These are phyloP conservation scores for Dipodascopsis tothii DNA, from an alignment of 805 yeast genomes.

Conservation along the genomic window DNA sequence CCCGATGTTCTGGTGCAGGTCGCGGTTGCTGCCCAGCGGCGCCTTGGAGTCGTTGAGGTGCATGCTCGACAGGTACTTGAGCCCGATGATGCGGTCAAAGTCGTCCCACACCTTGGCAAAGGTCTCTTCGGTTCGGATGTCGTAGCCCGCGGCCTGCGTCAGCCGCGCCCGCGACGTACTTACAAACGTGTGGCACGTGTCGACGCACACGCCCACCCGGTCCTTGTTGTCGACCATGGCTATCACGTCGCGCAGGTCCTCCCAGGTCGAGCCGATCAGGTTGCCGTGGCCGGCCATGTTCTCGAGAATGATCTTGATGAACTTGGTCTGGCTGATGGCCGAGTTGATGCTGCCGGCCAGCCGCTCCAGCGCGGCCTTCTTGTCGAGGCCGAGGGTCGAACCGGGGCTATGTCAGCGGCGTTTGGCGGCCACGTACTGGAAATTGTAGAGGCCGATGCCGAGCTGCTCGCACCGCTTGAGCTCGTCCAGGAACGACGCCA, in stretches of 20 bases:
- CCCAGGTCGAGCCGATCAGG: constrained; percentile 71
- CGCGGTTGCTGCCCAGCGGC: constrained; percentile 82
- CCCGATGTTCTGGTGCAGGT: constrained; percentile 84
- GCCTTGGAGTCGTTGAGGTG: constrained; percentile 95
- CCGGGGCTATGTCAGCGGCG: constrained; percentile 41
- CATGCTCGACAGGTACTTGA: constrained; percentile 64
- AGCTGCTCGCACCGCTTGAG: constrained; percentile 77
- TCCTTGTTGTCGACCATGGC: constrained; percentile 68
- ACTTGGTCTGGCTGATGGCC: constrained; percentile 64
- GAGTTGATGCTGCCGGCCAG: constrained; percentile 73
- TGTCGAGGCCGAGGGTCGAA: constrained; percentile 69
- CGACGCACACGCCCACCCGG: constrained; percentile 92
- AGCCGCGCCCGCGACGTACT: neutral
- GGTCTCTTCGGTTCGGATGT: constrained; percentile 52
- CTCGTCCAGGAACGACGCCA: constrained; percentile 76
- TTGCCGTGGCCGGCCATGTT: constrained; percentile 98
- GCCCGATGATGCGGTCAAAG: constrained; percentile 70
- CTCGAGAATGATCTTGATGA: constrained; percentile 83
- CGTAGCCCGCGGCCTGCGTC: constrained; percentile 72
- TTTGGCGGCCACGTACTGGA: constrained; percentile 43
- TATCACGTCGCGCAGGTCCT: constrained; percentile 70
- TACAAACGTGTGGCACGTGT: constrained; percentile 88
- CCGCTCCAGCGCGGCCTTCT: constrained; percentile 52
- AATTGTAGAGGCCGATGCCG: constrained; percentile 77
- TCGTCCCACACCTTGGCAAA: constrained; percentile 65